Conservation (phyloP, 1,284 basidiomycete species). For the Amylostereum chailletii region DNA sequence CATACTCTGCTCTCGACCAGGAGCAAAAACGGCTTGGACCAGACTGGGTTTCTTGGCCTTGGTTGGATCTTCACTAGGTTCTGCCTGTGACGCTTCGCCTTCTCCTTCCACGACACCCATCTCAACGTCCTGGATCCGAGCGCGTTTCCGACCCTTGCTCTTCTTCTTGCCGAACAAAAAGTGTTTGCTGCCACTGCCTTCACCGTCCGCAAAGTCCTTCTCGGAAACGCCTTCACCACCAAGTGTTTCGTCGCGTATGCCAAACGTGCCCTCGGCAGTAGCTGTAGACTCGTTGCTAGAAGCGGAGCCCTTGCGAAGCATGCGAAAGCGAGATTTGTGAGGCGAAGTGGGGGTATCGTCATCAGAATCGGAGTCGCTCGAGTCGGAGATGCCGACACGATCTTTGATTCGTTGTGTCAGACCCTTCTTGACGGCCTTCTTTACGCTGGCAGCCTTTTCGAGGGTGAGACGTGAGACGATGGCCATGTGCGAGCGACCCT, state of each 20-base stretch:
- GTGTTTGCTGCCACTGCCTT: slow-evolving; percentile 6
- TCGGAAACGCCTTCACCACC: slow-evolving; percentile 21
- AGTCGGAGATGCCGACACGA: slow-evolving; percentile 57
- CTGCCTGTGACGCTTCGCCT: slow-evolving; percentile 13
- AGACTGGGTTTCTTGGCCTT: slow-evolving; percentile 33
- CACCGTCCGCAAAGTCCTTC: slow-evolving; percentile 18
- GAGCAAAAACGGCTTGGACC: slow-evolving; percentile 28
- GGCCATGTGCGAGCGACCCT: slow-evolving; percentile 88
- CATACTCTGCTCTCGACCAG: slow-evolving; percentile 67
- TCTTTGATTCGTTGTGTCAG: slow-evolving; percentile 62
- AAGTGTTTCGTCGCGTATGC: slow-evolving; percentile 22
- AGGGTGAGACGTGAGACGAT: slow-evolving; percentile 62
- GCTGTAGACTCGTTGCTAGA: too few relatives aligned
- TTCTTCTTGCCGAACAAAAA: slow-evolving; percentile 16
- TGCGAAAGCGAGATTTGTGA: too few relatives aligned
- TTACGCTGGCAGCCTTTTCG: slow-evolving; percentile 50
- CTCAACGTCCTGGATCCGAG: slow-evolving; percentile 26
- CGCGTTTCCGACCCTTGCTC: slow-evolving; percentile 14
- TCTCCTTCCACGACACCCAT: slow-evolving; percentile 24
- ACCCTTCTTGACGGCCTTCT: slow-evolving; percentile 60
- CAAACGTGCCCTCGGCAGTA: too few relatives aligned
- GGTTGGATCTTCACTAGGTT: neutral
- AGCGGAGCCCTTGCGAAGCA: too few relatives aligned
- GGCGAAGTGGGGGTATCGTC: slow-evolving; percentile 24
- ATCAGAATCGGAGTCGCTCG: slow-evolving; percentile 14